Base-by-base conservation (phyloP, 1,139 yeast species). In the Blastobotrys ciferrii region DNA sequence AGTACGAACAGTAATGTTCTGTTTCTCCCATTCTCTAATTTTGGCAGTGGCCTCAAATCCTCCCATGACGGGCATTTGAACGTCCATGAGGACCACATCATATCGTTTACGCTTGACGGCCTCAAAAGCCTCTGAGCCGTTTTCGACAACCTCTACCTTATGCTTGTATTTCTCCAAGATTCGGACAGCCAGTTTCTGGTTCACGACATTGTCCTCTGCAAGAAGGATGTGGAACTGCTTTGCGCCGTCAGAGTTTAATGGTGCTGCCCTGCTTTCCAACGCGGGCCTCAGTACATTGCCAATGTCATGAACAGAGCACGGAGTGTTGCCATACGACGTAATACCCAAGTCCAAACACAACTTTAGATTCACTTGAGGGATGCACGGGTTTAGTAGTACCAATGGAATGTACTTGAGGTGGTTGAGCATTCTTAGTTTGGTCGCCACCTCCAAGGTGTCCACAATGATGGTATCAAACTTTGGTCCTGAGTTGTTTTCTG, bases 21-120 rank as follows among this genome's bases (percentile, higher is more conserved):
- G 87, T 71, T 77, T 81, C 68, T 87, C 96, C 94, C 94, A 87
- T 64, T 84, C 91, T 59, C 95, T 73, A 49, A 87, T 87, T 65
- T 81, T 79, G 50, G 84, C 87, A 1, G 95, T 87, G 2, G 95
- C 95, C 63, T 87, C 95, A 64, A 87, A 87, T 0, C 96, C 96
- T 41, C 95, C 95, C 94, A 87, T 87, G 6, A 87, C 88, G 4
- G 96, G 96, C 96, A 87, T 87, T 67, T 87, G 95, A 38, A 87
- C 95, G 71, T 87, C 96, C 96, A 87, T 87, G 57, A 87, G 75
- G 13, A 87, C 87, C 45, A 84, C 92, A 62, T 87, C 95, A 64
- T 82, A 87, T 40, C 78, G 74, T 64, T 78, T 81, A 44, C 71
- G 66, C 63, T 82, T 76, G 39, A 86, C 82, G 0, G 91, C 91